Evolutionary conservation across 73 alveolate species (phyloP), one percentile per base, ranked within the genome.

Genomic region (Paramecium sexaurelia): DNA sequence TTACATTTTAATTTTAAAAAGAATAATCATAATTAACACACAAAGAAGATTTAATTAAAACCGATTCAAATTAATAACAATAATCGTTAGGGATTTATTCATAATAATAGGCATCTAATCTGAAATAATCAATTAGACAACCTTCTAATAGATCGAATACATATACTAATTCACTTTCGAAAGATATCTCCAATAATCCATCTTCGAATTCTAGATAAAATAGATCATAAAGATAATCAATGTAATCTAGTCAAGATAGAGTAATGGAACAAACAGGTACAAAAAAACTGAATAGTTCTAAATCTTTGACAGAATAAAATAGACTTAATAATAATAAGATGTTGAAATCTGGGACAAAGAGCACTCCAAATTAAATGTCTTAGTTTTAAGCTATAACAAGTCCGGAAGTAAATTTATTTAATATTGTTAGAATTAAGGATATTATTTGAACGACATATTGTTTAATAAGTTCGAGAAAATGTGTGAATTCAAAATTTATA

Each of bases 141-240:
- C 9, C 87, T 39, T 73, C 87, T 1, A 73, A 36, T 73, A 33
- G 87, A 73, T 73, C 87, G 9, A 33, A 73, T 20, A 73, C 87
- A 9, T 73, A 73, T 19, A 9, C 87, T 27, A 73, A 73, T 73
- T 39, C 87, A 33, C 17, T 32, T 13, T 73, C 87, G 1, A 73
- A 73, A 22, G 87, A 73, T 73, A 33, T 36, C 11, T 73, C 87
- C 32, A 73, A 73, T 36, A 73, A 73, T 39, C 61, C 87, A 27
- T 73, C 87, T 20, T 73, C 87, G 1, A 27, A 73, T 19, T 73
- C 87, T 27, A 73, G 87, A 33, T 36, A 73, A 36, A 73, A 73
- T 73, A 73, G 26, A 36, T 73, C 83, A 5, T 61, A 13, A 32
- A 26, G 26, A 61, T 32, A 27, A 71, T 71, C 86, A 1, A 32